Percentiles rank a stretch among this genome's conserved stretches.
These are phyloP conservation scores for Saraca asoca DNA, from an alignment of 331 rosid genomes.

Conservation along the genomic window DNA sequence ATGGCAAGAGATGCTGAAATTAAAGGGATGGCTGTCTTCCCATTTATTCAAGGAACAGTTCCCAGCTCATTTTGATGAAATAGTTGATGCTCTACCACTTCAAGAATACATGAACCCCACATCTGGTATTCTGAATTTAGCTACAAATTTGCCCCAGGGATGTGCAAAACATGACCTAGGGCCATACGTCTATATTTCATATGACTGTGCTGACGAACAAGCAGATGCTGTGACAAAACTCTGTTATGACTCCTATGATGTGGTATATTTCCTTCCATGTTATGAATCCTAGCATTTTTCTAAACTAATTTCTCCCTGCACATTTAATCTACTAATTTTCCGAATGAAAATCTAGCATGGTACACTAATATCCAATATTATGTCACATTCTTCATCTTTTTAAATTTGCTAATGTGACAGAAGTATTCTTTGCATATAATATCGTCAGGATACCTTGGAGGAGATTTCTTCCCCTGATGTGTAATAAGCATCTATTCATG, in stretches of 20 bases:
- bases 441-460: constrained; percentile 21
- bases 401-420: constrained; percentile 4
- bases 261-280: constrained; percentile 57
- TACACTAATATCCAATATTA: constrained; percentile 11
- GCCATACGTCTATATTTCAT: constrained; percentile 75
- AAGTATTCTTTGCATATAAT: constrained; percentile 27
- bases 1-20: constrained; percentile 74
- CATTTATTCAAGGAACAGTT: constrained; percentile 84
- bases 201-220: constrained; percentile 70
- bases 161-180: constrained; percentile 76
- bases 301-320: constrained; percentile 14
- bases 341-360: constrained; percentile 6
- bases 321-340: background rate
- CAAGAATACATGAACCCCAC: constrained; percentile 92
- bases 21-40: constrained; percentile 90
- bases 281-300: constrained; percentile 12
- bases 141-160: constrained; percentile 74
- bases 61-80: constrained; percentile 81
- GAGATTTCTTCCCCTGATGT: constrained; percentile 26
- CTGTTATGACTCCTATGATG: constrained; percentile 69
- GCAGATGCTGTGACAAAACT: constrained; percentile 69
- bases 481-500: constrained; percentile 23
- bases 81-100: constrained; percentile 76
- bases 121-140: constrained; percentile 83
- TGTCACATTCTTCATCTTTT: constrained; percentile 1